Conservation (phyloP, 2,329 filamentous ascomycete species). For the Colletotrichum sp. region DNA sequence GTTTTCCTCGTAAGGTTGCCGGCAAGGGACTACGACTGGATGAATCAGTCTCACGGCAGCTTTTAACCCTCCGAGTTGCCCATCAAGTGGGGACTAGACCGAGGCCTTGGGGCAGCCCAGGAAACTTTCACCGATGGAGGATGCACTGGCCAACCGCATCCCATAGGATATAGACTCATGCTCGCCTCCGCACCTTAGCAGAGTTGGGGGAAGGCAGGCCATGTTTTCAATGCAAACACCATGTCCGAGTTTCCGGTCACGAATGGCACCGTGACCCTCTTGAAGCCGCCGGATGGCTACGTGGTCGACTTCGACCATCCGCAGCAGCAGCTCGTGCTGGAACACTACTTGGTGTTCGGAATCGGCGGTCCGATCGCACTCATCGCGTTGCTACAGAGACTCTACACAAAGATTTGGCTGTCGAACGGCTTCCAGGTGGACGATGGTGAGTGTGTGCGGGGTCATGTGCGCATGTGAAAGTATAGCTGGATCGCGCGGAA, state of each 20-base stretch:
- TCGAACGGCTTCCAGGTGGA: conserved; percentile 25
- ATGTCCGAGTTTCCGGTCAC: conserved; percentile 5
- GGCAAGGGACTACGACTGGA: background rate
- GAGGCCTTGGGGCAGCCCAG: background rate
- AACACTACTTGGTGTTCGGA: conserved; percentile 26
- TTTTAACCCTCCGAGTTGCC: background rate
- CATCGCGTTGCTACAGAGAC: conserved; percentile 22
- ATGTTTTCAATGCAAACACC: background rate
- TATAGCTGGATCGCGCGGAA: background rate
- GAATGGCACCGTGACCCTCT: conserved; percentile 6
- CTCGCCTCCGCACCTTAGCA: background rate
- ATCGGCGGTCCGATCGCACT: conserved; percentile 21
- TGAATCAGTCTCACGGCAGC: background rate
- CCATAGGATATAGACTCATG: background rate
- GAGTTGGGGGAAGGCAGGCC: background rate
- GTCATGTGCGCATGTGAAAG: background rate
- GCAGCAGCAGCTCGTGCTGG: conserved; percentile 17
- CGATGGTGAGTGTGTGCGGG: conserved; percentile 22
- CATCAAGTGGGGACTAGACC: background rate
- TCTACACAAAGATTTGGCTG: conserved; percentile 32
- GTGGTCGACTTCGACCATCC: conserved; percentile 31
- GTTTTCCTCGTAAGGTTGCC: background rate
- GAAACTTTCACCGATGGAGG: background rate
- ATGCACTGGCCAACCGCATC: background rate
- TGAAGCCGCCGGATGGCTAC: conserved; percentile 23